Base-by-base conservation (phyloP, 1,284 basidiomycete genomes). In the Rhodotorula sp. region DNA sequence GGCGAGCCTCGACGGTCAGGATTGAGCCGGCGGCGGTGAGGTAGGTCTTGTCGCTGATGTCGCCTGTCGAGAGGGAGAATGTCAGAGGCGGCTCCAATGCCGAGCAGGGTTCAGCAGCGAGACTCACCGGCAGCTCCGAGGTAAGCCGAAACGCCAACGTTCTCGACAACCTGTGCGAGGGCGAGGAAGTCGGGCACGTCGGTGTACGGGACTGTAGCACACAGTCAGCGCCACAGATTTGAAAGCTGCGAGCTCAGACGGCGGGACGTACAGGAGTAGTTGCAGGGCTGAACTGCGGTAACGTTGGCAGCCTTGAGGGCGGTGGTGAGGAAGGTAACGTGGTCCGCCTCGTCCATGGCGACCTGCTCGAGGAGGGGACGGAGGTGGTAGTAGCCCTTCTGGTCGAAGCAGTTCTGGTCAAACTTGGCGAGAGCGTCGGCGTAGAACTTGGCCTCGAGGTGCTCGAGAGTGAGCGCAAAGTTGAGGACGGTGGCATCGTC, bases 391-490 rank as follows among this genome's bases (percentile, higher is more conserved):
- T 84, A 84, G 4, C 87, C 87, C 15, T 86, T 86, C 8, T 80
- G 73, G 51, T 73, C 77, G 79, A 90, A 90, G 54, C 83, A 86
- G 26, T 79, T 68, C n/a, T 81, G 79, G 68, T 80, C 79, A 80
- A 82, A 87, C 66, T 83, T 83, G 2, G 76, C 71, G 14, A 88
- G 82, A 3, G 80, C 85, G 14, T 79, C 77, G 3, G 54, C 71
- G 78, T 84, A 91, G 82, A 90, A 90, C 30, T 84, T 81, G 79
- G 84, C 84, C 80, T 90, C 87, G 71, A 91, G 83, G 78, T 89
- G 85, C 80, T 91, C 88, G 60, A 90, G 83, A 29, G 86, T 86
- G 60, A 90, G 83, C 3, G 87, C 87, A 75, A 75, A 71, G 51
- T 74, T 55, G 53, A 70, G 66, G 58, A 70, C 51, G 24, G 64